Evolutionary conservation across 2,329 filamentous ascomycete species (phyloP).

Genomic region (Incumbomyces delicatus): DNA sequence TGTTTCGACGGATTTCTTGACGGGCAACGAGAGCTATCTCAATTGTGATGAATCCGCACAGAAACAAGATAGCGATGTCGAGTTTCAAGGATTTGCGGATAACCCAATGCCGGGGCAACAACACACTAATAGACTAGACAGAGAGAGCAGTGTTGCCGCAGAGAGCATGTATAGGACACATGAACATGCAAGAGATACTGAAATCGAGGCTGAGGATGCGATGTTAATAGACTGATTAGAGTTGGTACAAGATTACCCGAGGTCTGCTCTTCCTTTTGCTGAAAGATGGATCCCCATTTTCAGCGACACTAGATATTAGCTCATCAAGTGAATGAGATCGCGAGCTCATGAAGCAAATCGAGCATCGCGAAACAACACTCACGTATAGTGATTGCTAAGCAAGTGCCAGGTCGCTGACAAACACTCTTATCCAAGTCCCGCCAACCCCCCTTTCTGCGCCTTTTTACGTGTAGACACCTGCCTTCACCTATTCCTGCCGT

Average conservation of each 20-base stretch:
- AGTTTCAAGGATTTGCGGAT: slow-evolving; percentile 4
- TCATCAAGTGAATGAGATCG: background rate
- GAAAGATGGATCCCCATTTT: background rate
- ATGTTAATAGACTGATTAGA: background rate
- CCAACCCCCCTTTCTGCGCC: too few species aligned
- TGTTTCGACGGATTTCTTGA: slow-evolving; percentile 11
- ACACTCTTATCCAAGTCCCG: too few species aligned
- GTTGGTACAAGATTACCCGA: too few species aligned
- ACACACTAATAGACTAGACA: background rate
- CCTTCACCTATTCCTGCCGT: too few species aligned
- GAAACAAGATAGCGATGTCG: background rate
- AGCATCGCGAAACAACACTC: too few species aligned
- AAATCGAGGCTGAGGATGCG: background rate
- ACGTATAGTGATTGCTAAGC: too few species aligned
- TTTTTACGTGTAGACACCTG: too few species aligned
- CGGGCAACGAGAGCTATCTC: slow-evolving; percentile 7
- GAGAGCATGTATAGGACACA: slow-evolving; percentile 1
- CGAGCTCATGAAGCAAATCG: background rate
- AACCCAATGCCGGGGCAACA: background rate
- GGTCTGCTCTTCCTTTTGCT: background rate
- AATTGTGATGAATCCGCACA: background rate
- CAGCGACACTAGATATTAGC: background rate
- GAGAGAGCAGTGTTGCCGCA: background rate
- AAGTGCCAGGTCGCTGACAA: too few species aligned
- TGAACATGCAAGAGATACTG: background rate